phyloP scores from a whole-genome alignment of 371 early-diverging fungal genomes.

The Syncephalastrum monosporum region DNA sequence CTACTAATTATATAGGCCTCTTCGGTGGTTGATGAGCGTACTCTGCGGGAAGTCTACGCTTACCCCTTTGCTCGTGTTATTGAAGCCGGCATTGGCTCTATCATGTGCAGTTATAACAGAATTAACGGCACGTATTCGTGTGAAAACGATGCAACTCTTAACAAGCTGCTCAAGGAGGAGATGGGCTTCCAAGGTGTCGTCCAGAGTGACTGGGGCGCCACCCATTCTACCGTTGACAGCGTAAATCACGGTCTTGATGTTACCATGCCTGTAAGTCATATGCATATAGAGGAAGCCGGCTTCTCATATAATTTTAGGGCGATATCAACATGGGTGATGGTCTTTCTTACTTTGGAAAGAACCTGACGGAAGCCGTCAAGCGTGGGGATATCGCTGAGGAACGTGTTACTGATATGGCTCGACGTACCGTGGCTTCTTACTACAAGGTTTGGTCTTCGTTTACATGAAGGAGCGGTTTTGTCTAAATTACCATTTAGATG shows the following conservation, averaged over 20 bases:
- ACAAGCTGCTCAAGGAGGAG: constrained; percentile 35
- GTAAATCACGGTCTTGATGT: constrained; percentile 46
- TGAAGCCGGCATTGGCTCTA: constrained; percentile 45
- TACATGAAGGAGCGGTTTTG: not conserved
- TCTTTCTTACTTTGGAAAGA: constrained; percentile 32
- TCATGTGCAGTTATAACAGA: constrained; percentile 54
- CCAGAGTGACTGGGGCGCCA: constrained; percentile 30
- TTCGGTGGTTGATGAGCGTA: constrained; percentile 43
- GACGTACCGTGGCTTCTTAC: constrained; percentile 54
- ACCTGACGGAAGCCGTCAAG: constrained; percentile 30
- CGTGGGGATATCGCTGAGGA: constrained; percentile 23
- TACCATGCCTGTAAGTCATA: constrained; percentile 49
- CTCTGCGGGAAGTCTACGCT: constrained; percentile 54
- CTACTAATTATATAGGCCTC: constrained; percentile 42
- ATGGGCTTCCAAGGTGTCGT: constrained; percentile 35
- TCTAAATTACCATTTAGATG: not conserved
- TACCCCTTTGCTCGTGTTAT: constrained; percentile 47
- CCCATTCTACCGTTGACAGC: constrained; percentile 19
- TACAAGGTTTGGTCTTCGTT: constrained; percentile 30
- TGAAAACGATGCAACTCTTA: constrained; percentile 35
- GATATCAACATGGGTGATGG: constrained; percentile 27
- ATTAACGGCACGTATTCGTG: constrained; percentile 41
- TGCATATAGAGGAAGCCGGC: not conserved
- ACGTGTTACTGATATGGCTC: constrained; percentile 54
- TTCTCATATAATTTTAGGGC: constrained; percentile 9